phyloP scores from a whole-genome alignment of 2,329 filamentous ascomycete species.

The Colletotrichum shisoi region DNA sequence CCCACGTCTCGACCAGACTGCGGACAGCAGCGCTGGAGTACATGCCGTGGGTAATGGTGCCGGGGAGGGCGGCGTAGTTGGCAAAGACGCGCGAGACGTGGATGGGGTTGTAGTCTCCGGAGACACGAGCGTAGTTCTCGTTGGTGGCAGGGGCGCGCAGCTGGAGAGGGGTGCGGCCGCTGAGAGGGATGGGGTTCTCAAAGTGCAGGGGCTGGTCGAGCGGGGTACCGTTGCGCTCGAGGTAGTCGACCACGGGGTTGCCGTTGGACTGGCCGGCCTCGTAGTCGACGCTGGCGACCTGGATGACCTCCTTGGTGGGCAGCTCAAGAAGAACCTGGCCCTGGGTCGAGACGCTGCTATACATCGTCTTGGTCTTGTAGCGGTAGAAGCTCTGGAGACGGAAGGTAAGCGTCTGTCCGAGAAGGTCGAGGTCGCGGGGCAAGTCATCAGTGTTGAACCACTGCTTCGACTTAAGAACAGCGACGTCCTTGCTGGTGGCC shows the following conservation, averaged over 20 bases:
- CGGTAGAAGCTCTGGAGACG: slow-evolving; percentile 88
- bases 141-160: slow-evolving; percentile 94
- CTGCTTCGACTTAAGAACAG: slow-evolving; percentile 93
- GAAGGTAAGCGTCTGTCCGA: slow-evolving; percentile 95
- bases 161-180: slow-evolving; percentile 86
- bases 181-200: slow-evolving; percentile 95
- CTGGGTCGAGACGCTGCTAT: slow-evolving; percentile 88
- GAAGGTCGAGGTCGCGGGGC: slow-evolving; percentile 78
- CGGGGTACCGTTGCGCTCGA: slow-evolving; percentile 86
- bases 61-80: slow-evolving; percentile 91
- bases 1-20: slow-evolving; percentile 97
- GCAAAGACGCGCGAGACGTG: slow-evolving; percentile 98
- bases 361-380: slow-evolving; percentile 94
- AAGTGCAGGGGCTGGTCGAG: slow-evolving; percentile 97
- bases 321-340: slow-evolving; percentile 94
- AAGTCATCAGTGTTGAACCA: slow-evolving; percentile 88
- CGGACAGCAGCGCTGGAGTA: slow-evolving; percentile 97
- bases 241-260: slow-evolving; percentile 96
- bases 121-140: slow-evolving; percentile 96
- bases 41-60: slow-evolving; percentile 99
- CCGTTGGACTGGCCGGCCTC: slow-evolving; percentile 89
- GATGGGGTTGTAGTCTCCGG: slow-evolving; percentile 98
- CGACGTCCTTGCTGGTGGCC: slow-evolving; percentile 86
- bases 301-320: slow-evolving; percentile 95
- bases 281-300: slow-evolving; percentile 97